A percentile compares a stretch with the other conserved stretches of the same genome.
phyloP scores from a whole-genome alignment of 805 yeast species.

The Hanseniaspora lindneri region DNA sequence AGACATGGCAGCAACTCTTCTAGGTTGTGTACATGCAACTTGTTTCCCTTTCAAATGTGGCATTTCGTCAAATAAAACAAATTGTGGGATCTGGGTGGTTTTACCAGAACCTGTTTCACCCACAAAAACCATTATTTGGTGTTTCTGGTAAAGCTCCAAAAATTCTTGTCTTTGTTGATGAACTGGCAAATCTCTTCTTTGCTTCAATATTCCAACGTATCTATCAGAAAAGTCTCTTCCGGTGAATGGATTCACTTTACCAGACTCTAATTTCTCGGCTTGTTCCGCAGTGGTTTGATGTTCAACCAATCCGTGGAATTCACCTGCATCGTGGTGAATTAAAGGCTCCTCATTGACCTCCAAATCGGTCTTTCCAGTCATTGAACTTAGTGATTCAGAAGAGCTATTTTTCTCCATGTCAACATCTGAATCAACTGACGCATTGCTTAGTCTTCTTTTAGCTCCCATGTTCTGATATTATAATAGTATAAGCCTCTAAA shows the following conservation, averaged over 20 bases:
- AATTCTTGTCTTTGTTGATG: slow-evolving; percentile 89
- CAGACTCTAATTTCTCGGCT: slow-evolving; percentile 49
- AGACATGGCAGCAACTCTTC: slow-evolving; percentile 98
- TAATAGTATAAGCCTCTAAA: too few species aligned
- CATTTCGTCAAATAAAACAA: slow-evolving; percentile 79
- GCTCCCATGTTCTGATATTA: slow-evolving; percentile 28
- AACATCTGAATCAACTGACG: slow-evolving; percentile 23
- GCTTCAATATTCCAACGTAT: slow-evolving; percentile 66
- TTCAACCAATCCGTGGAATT: slow-evolving; percentile 43
- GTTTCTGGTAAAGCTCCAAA: slow-evolving; percentile 64
- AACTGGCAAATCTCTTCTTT: slow-evolving; percentile 81
- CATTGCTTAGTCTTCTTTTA: slow-evolving; percentile 24
- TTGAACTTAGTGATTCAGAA: slow-evolving; percentile 51
- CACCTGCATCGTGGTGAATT: slow-evolving; percentile 54
- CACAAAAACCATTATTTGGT: slow-evolving; percentile 94
- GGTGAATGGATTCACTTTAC: slow-evolving; percentile 64
- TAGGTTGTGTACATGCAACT: slow-evolving; percentile 92
- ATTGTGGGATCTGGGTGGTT: slow-evolving; percentile 96
- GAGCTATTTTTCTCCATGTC: slow-evolving; percentile 43
- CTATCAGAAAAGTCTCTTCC: slow-evolving; percentile 49
- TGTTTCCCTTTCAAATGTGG: slow-evolving; percentile 74
- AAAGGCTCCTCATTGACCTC: slow-evolving; percentile 25
- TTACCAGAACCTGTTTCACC: slow-evolving; percentile 99
- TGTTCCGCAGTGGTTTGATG: slow-evolving; percentile 55
- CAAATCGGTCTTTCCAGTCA: slow-evolving; percentile 23